Evolutionary conservation across 2,329 filamentous ascomycete genomes (phyloP).

Genomic region (Phyllosticta capitalensis): DNA sequence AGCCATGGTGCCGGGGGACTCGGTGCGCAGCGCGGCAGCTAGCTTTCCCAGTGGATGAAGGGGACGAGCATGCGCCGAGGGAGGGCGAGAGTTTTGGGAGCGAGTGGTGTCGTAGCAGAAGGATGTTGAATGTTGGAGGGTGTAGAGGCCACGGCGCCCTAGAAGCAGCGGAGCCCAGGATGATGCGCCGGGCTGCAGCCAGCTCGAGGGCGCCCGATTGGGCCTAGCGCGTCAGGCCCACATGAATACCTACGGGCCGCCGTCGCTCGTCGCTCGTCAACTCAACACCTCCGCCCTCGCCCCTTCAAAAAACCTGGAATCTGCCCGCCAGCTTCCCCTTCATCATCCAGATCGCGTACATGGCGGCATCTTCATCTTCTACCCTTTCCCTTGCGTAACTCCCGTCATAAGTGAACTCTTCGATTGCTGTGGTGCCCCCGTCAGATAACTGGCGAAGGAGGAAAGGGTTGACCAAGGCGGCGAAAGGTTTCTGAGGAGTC

Average conservation of each 20-base stretch:
- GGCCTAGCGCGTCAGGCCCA: slow-evolving; percentile 4
- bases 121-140: neutral
- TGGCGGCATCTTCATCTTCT: slow-evolving; percentile 1
- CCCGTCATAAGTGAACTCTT: slow-evolving; percentile 11
- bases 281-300: slow-evolving; percentile 13
- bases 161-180: no score
- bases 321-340: slow-evolving; percentile 10
- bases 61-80: slow-evolving; percentile 11
- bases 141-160: slow-evolving; percentile 10
- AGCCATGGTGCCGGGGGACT: slow-evolving; percentile 39
- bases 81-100: neutral
- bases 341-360: neutral
- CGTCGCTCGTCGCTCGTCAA: slow-evolving; percentile 13
- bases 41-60: neutral
- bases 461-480: slow-evolving; percentile 3
- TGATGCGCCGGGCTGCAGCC: neutral
- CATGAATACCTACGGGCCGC: no score
- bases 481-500: slow-evolving; percentile 9
- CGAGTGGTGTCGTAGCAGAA: neutral
- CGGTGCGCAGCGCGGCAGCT: slow-evolving; percentile 20
- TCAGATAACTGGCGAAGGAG: slow-evolving; percentile 12
- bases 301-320: slow-evolving; percentile 15
- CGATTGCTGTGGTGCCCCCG: slow-evolving; percentile 10
- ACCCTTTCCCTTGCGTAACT: neutral
- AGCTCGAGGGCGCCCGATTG: neutral